A percentile compares a stretch with the other conserved stretches of the same genome.
phyloP scores from a whole-genome alignment of 1,139 yeast species.

The Arxiozyma telluris region DNA sequence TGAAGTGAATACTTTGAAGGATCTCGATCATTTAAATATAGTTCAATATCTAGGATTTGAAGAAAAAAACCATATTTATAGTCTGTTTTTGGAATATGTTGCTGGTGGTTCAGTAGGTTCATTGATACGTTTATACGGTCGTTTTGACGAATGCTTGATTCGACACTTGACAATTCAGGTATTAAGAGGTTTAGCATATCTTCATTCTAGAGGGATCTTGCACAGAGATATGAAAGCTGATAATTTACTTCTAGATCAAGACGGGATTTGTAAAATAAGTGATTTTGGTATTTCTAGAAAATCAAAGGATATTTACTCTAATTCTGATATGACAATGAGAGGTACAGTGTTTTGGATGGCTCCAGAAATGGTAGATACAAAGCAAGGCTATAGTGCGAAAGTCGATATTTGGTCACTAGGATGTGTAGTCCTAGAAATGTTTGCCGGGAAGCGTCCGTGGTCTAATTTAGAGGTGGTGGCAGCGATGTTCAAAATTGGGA shows the following conservation, averaged over 20 bases:
- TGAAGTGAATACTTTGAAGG: slow-evolving; percentile 91
- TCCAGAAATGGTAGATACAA: slow-evolving; percentile 88
- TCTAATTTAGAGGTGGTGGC: slow-evolving; percentile 70
- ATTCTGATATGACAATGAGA: slow-evolving; percentile 96
- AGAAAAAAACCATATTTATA: slow-evolving; percentile 62
- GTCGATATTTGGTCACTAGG: slow-evolving; percentile 92
- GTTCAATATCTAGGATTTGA: slow-evolving; percentile 95
- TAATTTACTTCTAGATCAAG: slow-evolving; percentile 75
- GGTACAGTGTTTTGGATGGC: slow-evolving; percentile 99
- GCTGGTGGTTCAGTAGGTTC: slow-evolving; percentile 97
- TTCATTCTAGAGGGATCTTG: slow-evolving; percentile 78
- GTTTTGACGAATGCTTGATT: slow-evolving; percentile 71
- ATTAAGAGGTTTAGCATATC: slow-evolving; percentile 69
- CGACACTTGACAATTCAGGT: slow-evolving; percentile 73
- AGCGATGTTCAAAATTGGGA: slow-evolving; percentile 63
- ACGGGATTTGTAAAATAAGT: slow-evolving; percentile 91
- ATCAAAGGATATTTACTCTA: slow-evolving; percentile 78
- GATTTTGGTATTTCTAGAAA: slow-evolving; percentile 95
- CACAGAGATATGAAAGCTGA: slow-evolving; percentile 97
- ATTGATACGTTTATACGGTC: slow-evolving; percentile 72
- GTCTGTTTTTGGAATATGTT: slow-evolving; percentile 86
- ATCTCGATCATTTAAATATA: slow-evolving; percentile 84
- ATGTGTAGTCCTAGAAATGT: slow-evolving; percentile 94
- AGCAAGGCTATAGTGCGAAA: slow-evolving; percentile 93
- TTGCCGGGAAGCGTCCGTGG: slow-evolving; percentile 81